Base-by-base conservation (phyloP, 371 early-diverging fungal genomes). In the Massospora cicadina region DNA sequence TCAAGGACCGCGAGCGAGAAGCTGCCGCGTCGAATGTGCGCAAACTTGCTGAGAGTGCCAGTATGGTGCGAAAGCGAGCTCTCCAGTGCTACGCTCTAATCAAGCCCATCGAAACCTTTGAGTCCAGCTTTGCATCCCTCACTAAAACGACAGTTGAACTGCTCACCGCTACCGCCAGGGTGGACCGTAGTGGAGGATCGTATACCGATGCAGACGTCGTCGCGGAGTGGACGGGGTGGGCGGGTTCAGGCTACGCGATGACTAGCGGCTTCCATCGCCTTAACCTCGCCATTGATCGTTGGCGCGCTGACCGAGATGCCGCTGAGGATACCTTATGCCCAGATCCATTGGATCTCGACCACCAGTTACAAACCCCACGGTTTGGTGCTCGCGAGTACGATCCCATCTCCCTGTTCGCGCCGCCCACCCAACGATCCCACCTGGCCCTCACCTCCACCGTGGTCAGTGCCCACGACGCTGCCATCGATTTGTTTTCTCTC, bases 401-500 rank as follows among this genome's bases (percentile, higher is more conserved):
- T 64, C 75, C 82, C 0, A 65, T 81, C 31, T 76, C 71, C 27
- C 67, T 76, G 1, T 83, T 79, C 28, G 77, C 78, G 0, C 78
- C 77, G 0, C 71, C 73, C 61, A 64, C 53, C 30, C 17, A 71
- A 1, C 61, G 68, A 2, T 68, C 68, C 10, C 68, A 66, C 0
- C 21, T 63, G 67, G 60, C 76, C 66, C 5, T 72, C 71, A 24
- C 79, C 79, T 12, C 63, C 66, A 2, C 75, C 60, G 63, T 68
- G 62, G 66, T 79, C 65, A 68, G 69, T 57, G 65, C 65, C 5
- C 71, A 77, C 69, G 87, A 90, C 66, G 74, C 80, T 0, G 77
- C 84, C 1, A 73, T 88, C 33, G 85, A 84, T 55, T 67, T 93
- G 10, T 88, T 90, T 72, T 83, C 87, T 0, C 73, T 81, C 0